Evolutionary conservation across 2,329 filamentous ascomycete species (phyloP).

Genomic region (Calonectria crousiana): DNA sequence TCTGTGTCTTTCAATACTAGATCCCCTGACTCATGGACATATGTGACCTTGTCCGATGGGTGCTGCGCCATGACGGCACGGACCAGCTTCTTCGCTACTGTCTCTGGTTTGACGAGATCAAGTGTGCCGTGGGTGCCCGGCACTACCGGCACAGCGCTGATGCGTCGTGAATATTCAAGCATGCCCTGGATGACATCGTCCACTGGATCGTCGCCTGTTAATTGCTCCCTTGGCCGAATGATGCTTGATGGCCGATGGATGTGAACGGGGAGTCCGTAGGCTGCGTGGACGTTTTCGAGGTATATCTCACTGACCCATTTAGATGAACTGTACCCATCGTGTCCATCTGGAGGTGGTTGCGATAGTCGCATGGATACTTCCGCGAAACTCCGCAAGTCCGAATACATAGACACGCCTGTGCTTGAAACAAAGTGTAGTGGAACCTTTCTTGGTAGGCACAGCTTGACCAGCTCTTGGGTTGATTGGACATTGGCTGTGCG

Average conservation of each 20-base stretch:
- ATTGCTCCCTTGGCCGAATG: background rate
- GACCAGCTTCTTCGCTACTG: background rate
- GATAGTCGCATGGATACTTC: background rate
- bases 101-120: background rate
- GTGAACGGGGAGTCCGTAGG: background rate
- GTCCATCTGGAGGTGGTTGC: background rate
- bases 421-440: slow-evolving; percentile 3
- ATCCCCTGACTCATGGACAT: background rate
- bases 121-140: background rate
- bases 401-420: background rate
- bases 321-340: slow-evolving; percentile 2
- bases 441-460: background rate
- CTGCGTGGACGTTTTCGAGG: background rate
- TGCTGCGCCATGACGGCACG: background rate
- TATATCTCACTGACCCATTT: slow-evolving; percentile 9
- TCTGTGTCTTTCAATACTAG: background rate
- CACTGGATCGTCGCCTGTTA: background rate
- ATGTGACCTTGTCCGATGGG: background rate
- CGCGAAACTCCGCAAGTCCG: background rate
- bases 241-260: slow-evolving; percentile 2
- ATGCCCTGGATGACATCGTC: slow-evolving; percentile 7
- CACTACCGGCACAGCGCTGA: background rate
- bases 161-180: background rate
- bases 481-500: background rate
- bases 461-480: background rate